Evolutionary conservation across 164 flowering plant species (phyloP), one percentile per base, ranked within the genome.

Genomic region (Platanus orientalis): DNA sequence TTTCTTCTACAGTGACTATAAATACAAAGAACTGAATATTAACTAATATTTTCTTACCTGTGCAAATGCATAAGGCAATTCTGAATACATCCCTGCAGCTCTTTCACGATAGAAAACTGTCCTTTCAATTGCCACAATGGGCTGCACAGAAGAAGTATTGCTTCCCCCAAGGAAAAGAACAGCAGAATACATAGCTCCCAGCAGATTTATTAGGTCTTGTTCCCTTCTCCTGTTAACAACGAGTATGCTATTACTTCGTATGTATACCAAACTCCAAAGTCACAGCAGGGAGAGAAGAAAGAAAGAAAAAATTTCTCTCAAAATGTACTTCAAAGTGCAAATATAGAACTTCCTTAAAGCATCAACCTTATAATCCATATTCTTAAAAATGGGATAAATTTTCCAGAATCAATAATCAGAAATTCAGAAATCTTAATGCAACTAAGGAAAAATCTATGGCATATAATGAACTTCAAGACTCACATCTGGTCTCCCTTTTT

Each of bases 81-180:
- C 74, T 53, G 96, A 87, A 61, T 85, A 85, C 96, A 89, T 83
- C 58, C 96, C 90, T 13, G 92, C 89, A 29, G 90, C 92, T 73
- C 78, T 83, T 78, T 89, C 96, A 7, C 96, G 90, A 66, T 89
- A 87, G 69, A 84, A 86, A 28, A 89, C 90, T 34, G 90, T 83
- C 69, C 90, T 80, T 71, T 86, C 92, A 39, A 79, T 64, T 21
- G 78, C 57, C 58, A 89, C 80, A 52, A 86, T 69, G 13, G 83
- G 25, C 64, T 75, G 85, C 55, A 84, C 92, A 14, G 82, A 53
- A 12, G 81, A 16, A 58, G 85, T 67, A 64, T 83, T 84, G 29
- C 74, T 71, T 57, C 79, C 80, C 45, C 96, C 96, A 61, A 87
- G 85, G 78, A 89, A 89, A 47, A 84, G 53, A n/a, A 81, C 77